These are phyloP conservation scores for Ascochyta lentis DNA, from an alignment of 2,329 filamentous ascomycete genomes.

Conservation along the genomic window DNA sequence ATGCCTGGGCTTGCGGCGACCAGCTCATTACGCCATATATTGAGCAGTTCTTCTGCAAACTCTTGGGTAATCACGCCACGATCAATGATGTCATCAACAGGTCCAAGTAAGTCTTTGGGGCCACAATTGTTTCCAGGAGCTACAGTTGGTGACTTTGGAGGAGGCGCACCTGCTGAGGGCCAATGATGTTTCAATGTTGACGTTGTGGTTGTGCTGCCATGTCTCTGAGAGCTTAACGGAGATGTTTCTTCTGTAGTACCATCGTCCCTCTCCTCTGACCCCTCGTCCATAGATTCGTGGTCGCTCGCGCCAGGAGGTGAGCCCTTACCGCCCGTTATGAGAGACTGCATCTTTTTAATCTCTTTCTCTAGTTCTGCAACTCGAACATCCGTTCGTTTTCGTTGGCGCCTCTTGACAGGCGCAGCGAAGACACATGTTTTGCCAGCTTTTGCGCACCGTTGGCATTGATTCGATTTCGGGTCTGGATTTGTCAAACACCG, in stretches of 20 bases:
- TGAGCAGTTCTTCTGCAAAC: slow-evolving; percentile 37
- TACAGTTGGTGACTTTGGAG: slow-evolving; percentile 10
- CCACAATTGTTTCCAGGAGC: slow-evolving; percentile 11
- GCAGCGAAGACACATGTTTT: slow-evolving; percentile 44
- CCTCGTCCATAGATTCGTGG: slow-evolving; percentile 38
- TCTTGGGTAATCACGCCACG: slow-evolving; percentile 41
- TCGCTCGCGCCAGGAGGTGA: slow-evolving; percentile 36
- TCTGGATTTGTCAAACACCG: slow-evolving; percentile 41
- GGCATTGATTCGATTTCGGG: slow-evolving; percentile 38
- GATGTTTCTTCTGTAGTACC: slow-evolving; percentile 23
- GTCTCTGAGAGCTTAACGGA: slow-evolving; percentile 18
- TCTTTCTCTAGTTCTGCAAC: slow-evolving; percentile 48
- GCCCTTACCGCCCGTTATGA: slow-evolving; percentile 34
- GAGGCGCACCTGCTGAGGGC: slow-evolving; percentile 1
- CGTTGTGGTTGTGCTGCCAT: slow-evolving; percentile 16
- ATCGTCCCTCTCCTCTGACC: slow-evolving; percentile 27
- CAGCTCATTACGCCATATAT: slow-evolving; percentile 41
- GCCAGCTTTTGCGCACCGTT: slow-evolving; percentile 45
- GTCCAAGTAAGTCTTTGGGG: slow-evolving; percentile 30
- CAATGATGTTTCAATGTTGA: slow-evolving; percentile 19
- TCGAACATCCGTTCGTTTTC: slow-evolving; percentile 47
- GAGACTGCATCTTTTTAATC: slow-evolving; percentile 44
- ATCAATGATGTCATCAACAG: slow-evolving; percentile 45
- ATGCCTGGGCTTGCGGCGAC: slow-evolving; percentile 40
- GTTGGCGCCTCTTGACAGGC: slow-evolving; percentile 45